phyloP scores from a whole-genome alignment of 768 basidiomycete species.

The Pholiota molesta region DNA sequence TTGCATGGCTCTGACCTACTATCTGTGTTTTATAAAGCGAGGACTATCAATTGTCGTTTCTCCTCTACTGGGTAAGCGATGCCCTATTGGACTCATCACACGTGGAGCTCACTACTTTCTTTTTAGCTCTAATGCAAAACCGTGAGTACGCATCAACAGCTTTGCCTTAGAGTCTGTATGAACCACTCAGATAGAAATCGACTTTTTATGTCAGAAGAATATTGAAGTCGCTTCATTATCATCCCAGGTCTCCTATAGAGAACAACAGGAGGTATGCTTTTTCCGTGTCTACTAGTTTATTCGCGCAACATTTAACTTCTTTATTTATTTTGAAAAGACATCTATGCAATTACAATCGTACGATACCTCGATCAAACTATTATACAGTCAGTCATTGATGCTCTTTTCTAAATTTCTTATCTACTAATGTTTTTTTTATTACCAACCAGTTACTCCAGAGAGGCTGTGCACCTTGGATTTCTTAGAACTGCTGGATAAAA shows the following conservation, averaged over 20 bases:
- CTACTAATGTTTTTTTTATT: not conserved
- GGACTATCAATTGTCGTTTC: conserved; percentile 80
- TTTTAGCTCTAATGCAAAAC: conserved; percentile 78
- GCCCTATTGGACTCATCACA: not conserved
- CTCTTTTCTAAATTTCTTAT: not conserved
- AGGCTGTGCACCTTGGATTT: conserved; percentile 62
- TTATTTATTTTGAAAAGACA: conserved; percentile 51
- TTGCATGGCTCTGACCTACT: not conserved
- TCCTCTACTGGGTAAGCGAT: conserved; percentile 65
- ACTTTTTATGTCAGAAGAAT: conserved; percentile 54
- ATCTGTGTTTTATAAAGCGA: conserved; percentile 36
- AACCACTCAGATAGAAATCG: conserved; percentile 53
- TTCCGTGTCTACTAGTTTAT: not conserved
- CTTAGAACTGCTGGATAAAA: conserved; percentile 45
- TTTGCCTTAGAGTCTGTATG: not conserved
- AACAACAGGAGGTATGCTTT: conserved; percentile 54
- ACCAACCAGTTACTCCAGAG: conserved; percentile 71
- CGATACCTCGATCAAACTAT: conserved; percentile 57
- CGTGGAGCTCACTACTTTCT: not conserved
- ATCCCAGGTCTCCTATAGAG: conserved; percentile 60
- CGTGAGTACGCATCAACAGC: conserved; percentile 45
- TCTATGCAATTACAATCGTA: conserved; percentile 61
- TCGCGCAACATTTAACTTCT: not conserved
- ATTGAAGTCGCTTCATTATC: conserved; percentile 64
- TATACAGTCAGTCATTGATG: conserved; percentile 63